Percentiles rank a stretch among this genome's conserved stretches.
Conservation (phyloP, 129 eudicot species). For the Heracleum sosnowskyi region DNA sequence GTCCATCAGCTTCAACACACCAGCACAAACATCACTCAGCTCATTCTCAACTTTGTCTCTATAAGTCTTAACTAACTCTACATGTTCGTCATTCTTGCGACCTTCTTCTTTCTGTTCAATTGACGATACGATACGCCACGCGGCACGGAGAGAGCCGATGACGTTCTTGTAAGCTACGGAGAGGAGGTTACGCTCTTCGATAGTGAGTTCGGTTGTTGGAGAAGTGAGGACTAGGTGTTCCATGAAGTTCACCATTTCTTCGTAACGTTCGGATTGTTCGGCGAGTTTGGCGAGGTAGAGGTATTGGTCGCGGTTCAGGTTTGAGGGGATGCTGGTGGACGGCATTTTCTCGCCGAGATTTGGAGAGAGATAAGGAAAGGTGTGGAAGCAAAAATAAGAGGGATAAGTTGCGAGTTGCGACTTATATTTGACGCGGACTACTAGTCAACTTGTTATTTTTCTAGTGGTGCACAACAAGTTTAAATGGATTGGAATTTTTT, state of each 20-base stretch:
- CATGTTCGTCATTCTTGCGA: not conserved
- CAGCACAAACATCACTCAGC: not conserved
- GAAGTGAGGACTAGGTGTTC: not conserved
- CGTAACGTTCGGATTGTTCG: not conserved
- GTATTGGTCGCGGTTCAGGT: not conserved
- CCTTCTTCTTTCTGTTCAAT: not conserved
- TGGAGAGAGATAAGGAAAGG: not conserved
- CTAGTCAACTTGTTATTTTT: not conserved
- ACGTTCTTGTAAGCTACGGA: not conserved
- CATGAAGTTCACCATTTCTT: not conserved
- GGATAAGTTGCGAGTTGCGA: not conserved
- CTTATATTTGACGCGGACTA: not conserved
- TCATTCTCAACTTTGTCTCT: not conserved
- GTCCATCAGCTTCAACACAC: not conserved
- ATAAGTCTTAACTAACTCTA: not conserved
- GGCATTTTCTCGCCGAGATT: not conserved
- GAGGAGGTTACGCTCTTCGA: not conserved
- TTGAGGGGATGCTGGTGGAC: not conserved
- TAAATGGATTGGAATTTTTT: no score
- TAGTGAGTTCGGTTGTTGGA: not conserved
- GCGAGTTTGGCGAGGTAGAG: conserved; percentile 1
- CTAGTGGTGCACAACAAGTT: no score
- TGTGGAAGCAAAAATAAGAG: not conserved
- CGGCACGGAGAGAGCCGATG: not conserved
- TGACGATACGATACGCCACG: not conserved